Evolutionary conservation across 2,329 filamentous ascomycete species (phyloP).

Genomic region (Parascedosporium putredinis): DNA sequence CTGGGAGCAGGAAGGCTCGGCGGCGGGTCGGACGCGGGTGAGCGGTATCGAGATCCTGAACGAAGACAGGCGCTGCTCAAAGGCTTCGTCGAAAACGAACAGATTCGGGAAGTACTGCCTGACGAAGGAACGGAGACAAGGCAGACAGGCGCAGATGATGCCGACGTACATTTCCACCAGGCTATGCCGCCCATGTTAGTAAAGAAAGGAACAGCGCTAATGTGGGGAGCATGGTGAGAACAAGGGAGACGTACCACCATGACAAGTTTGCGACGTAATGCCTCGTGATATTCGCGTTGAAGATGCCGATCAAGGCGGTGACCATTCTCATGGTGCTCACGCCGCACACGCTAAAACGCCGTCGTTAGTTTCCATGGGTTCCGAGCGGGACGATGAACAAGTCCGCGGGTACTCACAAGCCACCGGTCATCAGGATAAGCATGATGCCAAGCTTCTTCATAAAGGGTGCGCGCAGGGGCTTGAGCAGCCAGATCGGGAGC

Average conservation of each 20-base stretch:
- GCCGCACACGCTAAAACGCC: background rate
- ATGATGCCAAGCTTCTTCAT: background rate
- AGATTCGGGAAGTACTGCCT: conserved; percentile 2
- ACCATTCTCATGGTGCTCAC: background rate
- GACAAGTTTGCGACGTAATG: background rate
- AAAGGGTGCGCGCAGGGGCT: background rate
- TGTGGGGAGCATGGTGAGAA: too few relatives aligned
- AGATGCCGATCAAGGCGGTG: background rate
- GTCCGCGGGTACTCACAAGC: background rate
- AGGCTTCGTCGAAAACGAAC: background rate
- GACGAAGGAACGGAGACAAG: conserved; percentile 8
- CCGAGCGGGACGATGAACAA: too few relatives aligned
- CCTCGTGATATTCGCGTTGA: background rate
- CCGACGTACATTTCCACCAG: conserved; percentile 10
- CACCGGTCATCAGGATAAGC: background rate
- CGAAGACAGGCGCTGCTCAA: background rate
- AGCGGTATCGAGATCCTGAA: background rate
- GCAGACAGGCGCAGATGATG: conserved; percentile 11
- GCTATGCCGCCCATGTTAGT: conserved; percentile 3
- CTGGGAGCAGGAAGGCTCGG: background rate
- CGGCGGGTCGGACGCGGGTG: background rate
- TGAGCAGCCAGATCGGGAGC: background rate
- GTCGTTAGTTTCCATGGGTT: too few relatives aligned
- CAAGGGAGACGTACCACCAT: conserved; percentile 2
- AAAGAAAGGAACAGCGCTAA: too few relatives aligned